A percentile compares a stretch with the other conserved stretches of the same genome.
phyloP scores from a whole-genome alignment of 441 rosid species.

The Rhodomyrtus psidioides region DNA sequence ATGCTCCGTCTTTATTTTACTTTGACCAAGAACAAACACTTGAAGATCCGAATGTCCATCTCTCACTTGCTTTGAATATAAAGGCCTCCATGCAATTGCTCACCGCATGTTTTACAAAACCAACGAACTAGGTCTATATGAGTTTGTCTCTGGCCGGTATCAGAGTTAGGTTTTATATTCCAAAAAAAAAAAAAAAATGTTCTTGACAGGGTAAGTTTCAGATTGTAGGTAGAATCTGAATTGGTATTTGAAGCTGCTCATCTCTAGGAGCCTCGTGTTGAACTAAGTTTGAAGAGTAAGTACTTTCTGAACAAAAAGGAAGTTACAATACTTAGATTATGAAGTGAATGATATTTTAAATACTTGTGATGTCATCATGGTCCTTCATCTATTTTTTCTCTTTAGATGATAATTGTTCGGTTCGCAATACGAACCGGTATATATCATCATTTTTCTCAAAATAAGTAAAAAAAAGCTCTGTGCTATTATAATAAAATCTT shows the following conservation, averaged over 20 bases:
- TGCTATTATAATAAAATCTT: neutral
- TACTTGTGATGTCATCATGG: neutral
- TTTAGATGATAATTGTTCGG: rapidly evolving
- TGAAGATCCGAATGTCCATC: neutral
- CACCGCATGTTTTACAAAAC: neutral
- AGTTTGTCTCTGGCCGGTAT: neutral
- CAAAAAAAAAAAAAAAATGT: rapidly evolving
- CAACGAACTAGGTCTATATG: neutral
- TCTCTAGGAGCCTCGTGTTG: neutral
- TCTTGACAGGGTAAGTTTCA: rapidly evolving
- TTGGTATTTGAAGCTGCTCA: rapidly evolving
- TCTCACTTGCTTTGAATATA: neutral
- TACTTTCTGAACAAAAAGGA: neutral
- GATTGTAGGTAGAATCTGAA: rapidly evolving
- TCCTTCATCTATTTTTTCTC: neutral
- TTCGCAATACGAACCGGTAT: rapidly evolving
- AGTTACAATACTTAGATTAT: neutral
- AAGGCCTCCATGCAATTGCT: neutral
- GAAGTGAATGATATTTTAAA: neutral
- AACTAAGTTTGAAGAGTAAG: neutral
- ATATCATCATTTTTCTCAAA: neutral
- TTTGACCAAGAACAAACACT: neutral
- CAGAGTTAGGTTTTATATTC: neutral
- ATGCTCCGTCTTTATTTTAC: neutral
- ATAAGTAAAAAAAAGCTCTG: neutral